Evolutionary conservation across 2,329 filamentous ascomycete species (phyloP).

Genomic region (Talaromyces sp.): DNA sequence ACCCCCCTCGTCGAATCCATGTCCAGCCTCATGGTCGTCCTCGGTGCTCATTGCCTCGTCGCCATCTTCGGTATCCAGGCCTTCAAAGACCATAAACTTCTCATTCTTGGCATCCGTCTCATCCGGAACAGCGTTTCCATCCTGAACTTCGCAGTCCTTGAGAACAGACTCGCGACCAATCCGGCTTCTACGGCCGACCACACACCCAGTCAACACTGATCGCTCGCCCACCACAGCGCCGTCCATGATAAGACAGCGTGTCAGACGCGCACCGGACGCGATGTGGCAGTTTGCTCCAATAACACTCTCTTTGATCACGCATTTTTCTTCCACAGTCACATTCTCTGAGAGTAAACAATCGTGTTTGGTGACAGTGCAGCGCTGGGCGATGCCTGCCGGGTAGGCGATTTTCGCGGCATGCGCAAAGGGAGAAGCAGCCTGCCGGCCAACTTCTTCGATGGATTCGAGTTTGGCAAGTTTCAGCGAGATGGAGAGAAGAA

Average conservation of each 20-base stretch:
- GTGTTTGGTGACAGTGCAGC: constrained; percentile 73
- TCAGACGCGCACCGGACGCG: constrained; percentile 74
- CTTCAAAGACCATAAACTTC: constrained; percentile 54
- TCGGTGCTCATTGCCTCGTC: constrained; percentile 11
- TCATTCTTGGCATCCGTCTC: constrained; percentile 61
- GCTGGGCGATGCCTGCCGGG: constrained; percentile 71
- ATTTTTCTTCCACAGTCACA: constrained; percentile 81
- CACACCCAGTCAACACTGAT: constrained; percentile 79
- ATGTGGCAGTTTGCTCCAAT: constrained; percentile 86
- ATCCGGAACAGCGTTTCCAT: constrained; percentile 75
- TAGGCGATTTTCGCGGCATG: constrained; percentile 77
- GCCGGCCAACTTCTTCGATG: constrained; percentile 57
- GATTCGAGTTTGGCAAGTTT: constrained; percentile 73
- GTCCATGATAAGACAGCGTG: constrained; percentile 90
- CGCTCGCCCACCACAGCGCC: constrained; percentile 78
- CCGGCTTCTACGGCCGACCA: constrained; percentile 73
- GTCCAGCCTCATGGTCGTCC: constrained; percentile 10
- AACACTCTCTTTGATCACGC: constrained; percentile 86
- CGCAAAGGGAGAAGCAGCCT: constrained; percentile 64
- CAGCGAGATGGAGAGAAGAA: constrained; percentile 76
- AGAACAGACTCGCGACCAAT: constrained; percentile 78
- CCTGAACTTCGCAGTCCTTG: constrained; percentile 87
- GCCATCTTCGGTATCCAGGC: constrained; percentile 33
- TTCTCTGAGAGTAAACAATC: constrained; percentile 86
- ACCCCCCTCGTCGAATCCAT: constrained; percentile 19